phyloP scores from a whole-genome alignment of 495 filamentous ascomycete species.

The Neurospora sp. region DNA sequence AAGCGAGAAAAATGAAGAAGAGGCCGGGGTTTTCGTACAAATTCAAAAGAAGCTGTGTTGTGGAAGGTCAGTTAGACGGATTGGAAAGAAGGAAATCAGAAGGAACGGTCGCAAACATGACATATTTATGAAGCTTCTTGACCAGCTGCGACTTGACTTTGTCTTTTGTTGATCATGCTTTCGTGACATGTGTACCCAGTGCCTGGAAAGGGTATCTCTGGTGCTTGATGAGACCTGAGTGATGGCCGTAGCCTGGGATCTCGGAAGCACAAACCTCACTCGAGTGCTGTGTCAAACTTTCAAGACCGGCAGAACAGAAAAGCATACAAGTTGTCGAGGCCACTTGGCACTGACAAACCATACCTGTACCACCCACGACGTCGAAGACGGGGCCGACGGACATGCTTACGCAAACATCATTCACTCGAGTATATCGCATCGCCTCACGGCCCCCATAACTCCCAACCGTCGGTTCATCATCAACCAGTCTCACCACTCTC shows the following conservation, averaged over 20 bases:
- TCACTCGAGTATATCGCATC: background rate
- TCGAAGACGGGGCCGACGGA: background rate
- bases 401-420: background rate
- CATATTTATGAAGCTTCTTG: background rate
- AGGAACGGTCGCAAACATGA: background rate
- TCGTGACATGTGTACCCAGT: background rate
- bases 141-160: background rate
- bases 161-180: background rate
- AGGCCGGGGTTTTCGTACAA: too few species aligned
- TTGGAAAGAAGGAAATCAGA: background rate
- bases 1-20: background rate
- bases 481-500: background rate
- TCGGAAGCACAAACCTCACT: background rate
- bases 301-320: background rate
- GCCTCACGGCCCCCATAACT: too few species aligned
- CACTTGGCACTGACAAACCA: background rate
- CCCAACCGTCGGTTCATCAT: background rate
- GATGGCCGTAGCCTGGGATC: background rate
- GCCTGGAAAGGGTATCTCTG: too few species aligned
- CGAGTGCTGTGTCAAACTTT: background rate
- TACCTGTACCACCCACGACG: background rate
- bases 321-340: background rate
- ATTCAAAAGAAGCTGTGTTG: too few species aligned
- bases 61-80: too few species aligned
- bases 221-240: background rate